Base-by-base conservation (phyloP, 331 rosid species). In the Telfairia occidentalis region DNA sequence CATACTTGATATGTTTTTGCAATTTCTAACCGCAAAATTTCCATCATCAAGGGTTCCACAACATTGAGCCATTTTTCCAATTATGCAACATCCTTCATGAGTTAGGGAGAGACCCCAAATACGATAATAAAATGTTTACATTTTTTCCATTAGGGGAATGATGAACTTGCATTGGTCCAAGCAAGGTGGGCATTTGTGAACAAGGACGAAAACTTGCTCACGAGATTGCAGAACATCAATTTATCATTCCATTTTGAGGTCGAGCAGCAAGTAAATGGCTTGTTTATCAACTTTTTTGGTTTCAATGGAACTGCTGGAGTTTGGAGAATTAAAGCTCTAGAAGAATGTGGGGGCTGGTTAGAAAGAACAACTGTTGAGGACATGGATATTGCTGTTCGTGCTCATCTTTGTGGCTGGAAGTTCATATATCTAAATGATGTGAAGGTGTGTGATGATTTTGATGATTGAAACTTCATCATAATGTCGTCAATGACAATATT, bases 381-480 rank as follows among this genome's bases (percentile, higher is more conserved):
- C 86, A 95, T 95, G 98, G 98, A 95, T 85, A 78, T 95, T 77
- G 97, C 96, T 53, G 98, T 95, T 43, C 98, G 98, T 43, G 98
- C 98, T 61, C 98, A 95, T 90, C 97, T 95, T 9, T 85, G 92
- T 80, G 97, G 98, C 74, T 95, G 98, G 98, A 95, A 95, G 87
- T 95, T 95, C 86, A 87, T 95, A 67, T 95, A 88, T 86, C 81
- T 95, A 79, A 87, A 95, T 84, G 97, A 91, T 76, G 97, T 95
- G 63, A 90, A 92, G 97, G 98, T 91, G 78, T 15, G 55, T 26
- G 58, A 29, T 32, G 34, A 26, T 43, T 82, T 71, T 53, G 21
- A 30, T 75, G 35, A 76, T 29, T 70, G 29, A 53, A 43, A 37
- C 16, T 40, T 60, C 76, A 34, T 78, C 78, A 42, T 71, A 38